Conservation (phyloP, 2,329 filamentous ascomycete species). For the Falciphora oryzae region DNA sequence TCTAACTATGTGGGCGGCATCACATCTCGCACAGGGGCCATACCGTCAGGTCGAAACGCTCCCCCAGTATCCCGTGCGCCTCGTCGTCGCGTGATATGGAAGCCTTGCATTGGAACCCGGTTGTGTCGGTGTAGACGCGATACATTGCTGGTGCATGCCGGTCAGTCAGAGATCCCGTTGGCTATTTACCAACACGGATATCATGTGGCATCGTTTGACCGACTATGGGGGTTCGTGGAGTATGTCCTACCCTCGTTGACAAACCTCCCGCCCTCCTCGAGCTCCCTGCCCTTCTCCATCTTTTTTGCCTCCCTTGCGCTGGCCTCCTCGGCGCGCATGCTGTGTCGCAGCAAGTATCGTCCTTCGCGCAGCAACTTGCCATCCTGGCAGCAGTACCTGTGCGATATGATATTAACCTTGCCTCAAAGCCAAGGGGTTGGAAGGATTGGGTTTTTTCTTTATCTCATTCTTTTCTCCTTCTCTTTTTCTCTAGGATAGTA, state of each 20-base stretch:
- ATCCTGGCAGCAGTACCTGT: neutral
- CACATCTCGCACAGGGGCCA: constrained; percentile 20
- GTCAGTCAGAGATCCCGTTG: neutral
- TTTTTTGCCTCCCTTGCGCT: constrained; percentile 28
- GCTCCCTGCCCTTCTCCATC: constrained; percentile 24
- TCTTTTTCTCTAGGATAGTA: neutral
- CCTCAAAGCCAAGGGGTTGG: neutral
- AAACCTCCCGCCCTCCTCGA: constrained; percentile 30
- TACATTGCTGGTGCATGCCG: constrained; percentile 42
- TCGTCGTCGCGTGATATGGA: constrained; percentile 49
- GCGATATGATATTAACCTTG: neutral
- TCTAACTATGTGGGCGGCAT: neutral
- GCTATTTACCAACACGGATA: neutral
- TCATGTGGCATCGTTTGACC: constrained; percentile 9
- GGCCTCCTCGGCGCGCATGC: constrained; percentile 30
- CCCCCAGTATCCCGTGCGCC: constrained; percentile 39
- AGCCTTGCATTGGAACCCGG: constrained; percentile 59
- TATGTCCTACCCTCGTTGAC: constrained; percentile 42
- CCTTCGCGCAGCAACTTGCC: neutral
- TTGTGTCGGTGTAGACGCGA: constrained; percentile 57
- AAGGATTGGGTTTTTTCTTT: neutral
- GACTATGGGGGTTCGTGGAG: neutral
- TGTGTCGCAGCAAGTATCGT: constrained; percentile 29
- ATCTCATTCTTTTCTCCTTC: neutral
- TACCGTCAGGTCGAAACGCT: constrained; percentile 57